A percentile compares a stretch with the other conserved stretches of the same genome.
phyloP scores from a whole-genome alignment of 495 filamentous ascomycete genomes.

The Hapsidospora chrysogenum region DNA sequence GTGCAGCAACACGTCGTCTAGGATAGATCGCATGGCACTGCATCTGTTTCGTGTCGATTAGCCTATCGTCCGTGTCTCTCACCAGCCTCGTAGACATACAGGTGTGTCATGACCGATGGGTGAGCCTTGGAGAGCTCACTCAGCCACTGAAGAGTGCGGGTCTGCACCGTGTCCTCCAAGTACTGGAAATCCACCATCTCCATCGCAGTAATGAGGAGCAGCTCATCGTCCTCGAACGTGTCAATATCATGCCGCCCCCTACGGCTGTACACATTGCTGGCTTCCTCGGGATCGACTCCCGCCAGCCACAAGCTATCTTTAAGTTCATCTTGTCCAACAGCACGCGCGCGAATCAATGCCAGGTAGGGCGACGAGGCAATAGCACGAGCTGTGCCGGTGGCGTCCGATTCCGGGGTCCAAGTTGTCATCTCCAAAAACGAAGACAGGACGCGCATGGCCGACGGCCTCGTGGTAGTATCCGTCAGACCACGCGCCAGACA shows the following conservation, averaged over 20 bases:
- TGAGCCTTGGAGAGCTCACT: conserved; percentile 26
- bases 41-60: conserved; percentile 16
- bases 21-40: conserved; percentile 28
- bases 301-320: conserved; percentile 34
- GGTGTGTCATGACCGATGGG: conserved; percentile 29
- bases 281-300: conserved; percentile 22
- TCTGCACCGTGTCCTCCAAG: conserved; percentile 35
- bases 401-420: conserved; percentile 3
- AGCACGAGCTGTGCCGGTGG: conserved; percentile 11
- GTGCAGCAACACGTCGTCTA: conserved; percentile 36
- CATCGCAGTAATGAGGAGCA: conserved; percentile 37
- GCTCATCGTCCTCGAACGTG: conserved; percentile 32
- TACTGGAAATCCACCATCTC: conserved; percentile 39
- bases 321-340: conserved; percentile 26
- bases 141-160: conserved; percentile 33
- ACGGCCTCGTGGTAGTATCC: conserved; percentile 36
- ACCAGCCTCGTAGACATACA: conserved; percentile 17
- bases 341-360: conserved; percentile 29
- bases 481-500: conserved; percentile 43
- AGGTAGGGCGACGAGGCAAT: conserved; percentile 32
- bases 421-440: conserved; percentile 39
- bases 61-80: neutral
- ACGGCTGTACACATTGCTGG: conserved; percentile 13
- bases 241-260: conserved; percentile 23
- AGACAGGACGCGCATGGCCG: conserved; percentile 36